A percentile compares a stretch with the other conserved stretches of the same genome.
These are phyloP conservation scores for Candida sanyiensis DNA, from an alignment of 805 yeast genomes.

Conservation along the genomic window DNA sequence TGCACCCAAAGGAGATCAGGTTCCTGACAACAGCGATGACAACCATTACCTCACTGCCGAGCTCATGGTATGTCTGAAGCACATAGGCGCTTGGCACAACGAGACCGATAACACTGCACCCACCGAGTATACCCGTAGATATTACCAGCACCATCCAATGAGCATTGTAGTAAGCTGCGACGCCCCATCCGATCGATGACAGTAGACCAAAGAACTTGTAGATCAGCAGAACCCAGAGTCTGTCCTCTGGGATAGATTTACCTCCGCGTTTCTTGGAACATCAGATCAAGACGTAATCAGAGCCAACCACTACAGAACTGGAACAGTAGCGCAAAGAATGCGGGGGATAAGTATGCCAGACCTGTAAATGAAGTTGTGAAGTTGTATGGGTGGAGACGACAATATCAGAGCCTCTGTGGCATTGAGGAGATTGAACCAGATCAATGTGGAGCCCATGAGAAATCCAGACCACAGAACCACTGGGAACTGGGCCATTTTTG, in stretches of 20 bases:
- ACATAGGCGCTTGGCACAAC: conserved; percentile 47
- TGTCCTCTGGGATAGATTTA: conserved; percentile 48
- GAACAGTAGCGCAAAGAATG: conserved; percentile 39
- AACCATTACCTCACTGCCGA: conserved; percentile 49
- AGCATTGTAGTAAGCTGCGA: conserved; percentile 49
- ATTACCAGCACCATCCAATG: conserved; percentile 52
- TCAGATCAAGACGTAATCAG: conserved; percentile 45
- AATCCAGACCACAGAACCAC: conserved; percentile 55
- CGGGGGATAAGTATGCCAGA: conserved; percentile 47
- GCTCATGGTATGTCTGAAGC: conserved; percentile 51
- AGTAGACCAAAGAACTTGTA: conserved; percentile 47
- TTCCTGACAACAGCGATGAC: conserved; percentile 54
- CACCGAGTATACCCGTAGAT: conserved; percentile 53
- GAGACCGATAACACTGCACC: conserved; percentile 48
- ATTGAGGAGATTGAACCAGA: conserved; percentile 44
- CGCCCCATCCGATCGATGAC: conserved; percentile 56
- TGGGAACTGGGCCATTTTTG: conserved; percentile 41
- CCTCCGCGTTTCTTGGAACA: conserved; percentile 47
- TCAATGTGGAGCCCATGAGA: conserved; percentile 42
- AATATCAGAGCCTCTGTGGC: conserved; percentile 44
- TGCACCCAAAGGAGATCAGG: conserved; percentile 52
- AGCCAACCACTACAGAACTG: conserved; percentile 43
- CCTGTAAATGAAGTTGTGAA: conserved; percentile 44
- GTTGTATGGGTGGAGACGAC: conserved; percentile 45
- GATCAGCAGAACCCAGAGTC: conserved; percentile 46